A percentile compares a stretch with the other conserved stretches of the same genome.
These are phyloP conservation scores for Cladosporium sp. DNA, from an alignment of 2,329 filamentous ascomycete genomes.

Conservation along the genomic window DNA sequence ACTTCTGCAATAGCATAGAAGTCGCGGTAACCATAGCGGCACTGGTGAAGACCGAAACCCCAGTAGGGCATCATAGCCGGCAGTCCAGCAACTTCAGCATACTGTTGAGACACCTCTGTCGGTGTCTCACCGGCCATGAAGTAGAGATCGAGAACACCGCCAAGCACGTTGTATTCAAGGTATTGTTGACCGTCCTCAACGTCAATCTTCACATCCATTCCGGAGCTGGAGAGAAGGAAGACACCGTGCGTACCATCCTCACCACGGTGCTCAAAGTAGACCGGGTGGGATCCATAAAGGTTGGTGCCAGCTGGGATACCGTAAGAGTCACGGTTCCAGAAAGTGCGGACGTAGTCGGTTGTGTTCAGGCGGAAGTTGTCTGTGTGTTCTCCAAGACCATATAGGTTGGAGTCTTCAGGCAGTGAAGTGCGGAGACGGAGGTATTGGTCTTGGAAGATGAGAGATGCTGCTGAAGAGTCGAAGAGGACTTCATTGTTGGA, in stretches of 20 bases:
- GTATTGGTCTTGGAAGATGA: slow-evolving; percentile 78
- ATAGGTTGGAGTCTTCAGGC: slow-evolving; percentile 65
- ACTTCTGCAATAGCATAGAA: slow-evolving; percentile 60
- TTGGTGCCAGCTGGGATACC: slow-evolving; percentile 58
- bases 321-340: slow-evolving; percentile 68
- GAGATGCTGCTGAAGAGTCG: slow-evolving; percentile 61
- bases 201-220: slow-evolving; percentile 72
- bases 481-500: slow-evolving; percentile 49
- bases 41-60: slow-evolving; percentile 46
- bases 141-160: slow-evolving; percentile 67
- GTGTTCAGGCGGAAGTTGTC: slow-evolving; percentile 60
- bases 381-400: slow-evolving; percentile 74
- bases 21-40: slow-evolving; percentile 46
- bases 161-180: slow-evolving; percentile 74
- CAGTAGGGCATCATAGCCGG: slow-evolving; percentile 51
- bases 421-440: slow-evolving; percentile 67
- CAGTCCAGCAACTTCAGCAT: slow-evolving; percentile 47
- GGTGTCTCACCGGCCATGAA: slow-evolving; percentile 48
- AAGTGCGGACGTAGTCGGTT: slow-evolving; percentile 64
- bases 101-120: slow-evolving; percentile 45
- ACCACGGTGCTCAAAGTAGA: slow-evolving; percentile 65
- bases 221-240: slow-evolving; percentile 68
- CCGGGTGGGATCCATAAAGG: slow-evolving; percentile 67
- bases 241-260: slow-evolving; percentile 56
- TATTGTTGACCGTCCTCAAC: slow-evolving; percentile 58